A percentile compares a stretch with the other conserved stretches of the same genome.
These are phyloP conservation scores for Lithospermum erythrorhizon DNA, from an alignment of 257 asterid species.

Conservation along the genomic window DNA sequence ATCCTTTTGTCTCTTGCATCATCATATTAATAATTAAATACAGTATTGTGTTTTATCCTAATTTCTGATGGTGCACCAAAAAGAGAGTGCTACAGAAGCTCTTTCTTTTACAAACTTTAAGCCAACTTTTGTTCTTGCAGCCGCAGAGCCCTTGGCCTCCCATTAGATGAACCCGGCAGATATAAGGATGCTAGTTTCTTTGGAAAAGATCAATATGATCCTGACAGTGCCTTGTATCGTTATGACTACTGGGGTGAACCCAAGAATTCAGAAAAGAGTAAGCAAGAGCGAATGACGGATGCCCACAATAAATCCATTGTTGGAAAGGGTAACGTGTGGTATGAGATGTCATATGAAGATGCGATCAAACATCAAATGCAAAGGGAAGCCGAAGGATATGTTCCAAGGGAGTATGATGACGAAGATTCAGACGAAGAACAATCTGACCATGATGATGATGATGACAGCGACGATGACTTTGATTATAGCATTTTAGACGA, in stretches of 20 bases:
- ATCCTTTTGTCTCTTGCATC: background rate
- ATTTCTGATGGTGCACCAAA: background rate
- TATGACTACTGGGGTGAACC: conserved; percentile 99
- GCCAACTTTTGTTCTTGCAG: conserved; percentile 29
- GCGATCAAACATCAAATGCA: conserved; percentile 52
- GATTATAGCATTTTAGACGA: conserved; percentile 69
- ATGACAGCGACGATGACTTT: conserved; percentile 39
- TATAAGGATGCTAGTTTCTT: conserved; percentile 56
- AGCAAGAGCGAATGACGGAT: conserved; percentile 69
- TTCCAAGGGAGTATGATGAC: conserved; percentile 32
- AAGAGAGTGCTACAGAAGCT: background rate
- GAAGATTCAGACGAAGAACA: conserved; percentile 25
- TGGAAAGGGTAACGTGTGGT: conserved; percentile 89
- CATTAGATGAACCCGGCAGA: conserved; percentile 83
- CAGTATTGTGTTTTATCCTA: background rate
- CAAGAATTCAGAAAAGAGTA: conserved; percentile 91
- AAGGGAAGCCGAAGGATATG: conserved; percentile 60
- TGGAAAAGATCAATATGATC: conserved; percentile 83
- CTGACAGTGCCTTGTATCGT: conserved; percentile 66
- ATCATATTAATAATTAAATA: background rate
- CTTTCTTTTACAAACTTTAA: background rate
- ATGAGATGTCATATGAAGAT: conserved; percentile 86
- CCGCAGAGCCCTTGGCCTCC: conserved; percentile 87
- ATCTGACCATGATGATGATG: conserved; percentile 19
- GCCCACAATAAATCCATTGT: conserved; percentile 87